phyloP scores from a whole-genome alignment of 2,329 filamentous ascomycete genomes.

The Sporothrix sp. region DNA sequence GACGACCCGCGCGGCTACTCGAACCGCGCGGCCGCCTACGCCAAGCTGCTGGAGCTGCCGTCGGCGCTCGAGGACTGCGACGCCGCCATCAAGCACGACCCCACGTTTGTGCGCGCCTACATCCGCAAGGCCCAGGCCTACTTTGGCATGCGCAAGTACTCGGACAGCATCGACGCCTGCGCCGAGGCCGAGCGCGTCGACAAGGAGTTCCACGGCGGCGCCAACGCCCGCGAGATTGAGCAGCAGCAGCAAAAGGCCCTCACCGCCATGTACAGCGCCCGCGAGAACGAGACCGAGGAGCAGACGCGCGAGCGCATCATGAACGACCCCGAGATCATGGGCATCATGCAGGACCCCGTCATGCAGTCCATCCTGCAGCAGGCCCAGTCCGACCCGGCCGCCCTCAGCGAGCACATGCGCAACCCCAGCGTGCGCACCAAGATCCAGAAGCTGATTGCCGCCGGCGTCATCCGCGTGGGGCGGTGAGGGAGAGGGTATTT shows the following conservation, averaged over 20 bases:
- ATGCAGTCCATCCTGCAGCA: conserved; percentile 98
- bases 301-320: conserved; percentile 87
- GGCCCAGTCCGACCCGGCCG: conserved; percentile 84
- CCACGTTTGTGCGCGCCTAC: conserved; percentile 89
- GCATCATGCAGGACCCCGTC: conserved; percentile 86
- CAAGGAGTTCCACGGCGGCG: conserved; percentile 54
- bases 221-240: conserved; percentile 85
- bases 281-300: conserved; percentile 92
- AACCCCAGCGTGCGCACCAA: conserved; percentile 77
- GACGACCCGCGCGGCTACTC: conserved; percentile 90
- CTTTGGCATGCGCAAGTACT: conserved; percentile 97
- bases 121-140: conserved; percentile 93
- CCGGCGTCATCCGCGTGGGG: conserved; percentile 72
- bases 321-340: conserved; percentile 88
- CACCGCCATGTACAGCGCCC: conserved; percentile 76
- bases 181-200: conserved; percentile 72
- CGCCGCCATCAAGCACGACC: conserved; percentile 79
- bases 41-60: conserved; percentile 94
- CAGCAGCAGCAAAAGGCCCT: conserved; percentile 90
- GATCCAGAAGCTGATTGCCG: conserved; percentile 89
- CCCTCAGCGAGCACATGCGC: conserved; percentile 93
- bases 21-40: conserved; percentile 92
- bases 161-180: conserved; percentile 84
- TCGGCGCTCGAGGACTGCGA: conserved; percentile 89
- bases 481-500: conserved; percentile 4